Conservation (phyloP, 345 rosid genomes). For the Alliaria petiolata region DNA sequence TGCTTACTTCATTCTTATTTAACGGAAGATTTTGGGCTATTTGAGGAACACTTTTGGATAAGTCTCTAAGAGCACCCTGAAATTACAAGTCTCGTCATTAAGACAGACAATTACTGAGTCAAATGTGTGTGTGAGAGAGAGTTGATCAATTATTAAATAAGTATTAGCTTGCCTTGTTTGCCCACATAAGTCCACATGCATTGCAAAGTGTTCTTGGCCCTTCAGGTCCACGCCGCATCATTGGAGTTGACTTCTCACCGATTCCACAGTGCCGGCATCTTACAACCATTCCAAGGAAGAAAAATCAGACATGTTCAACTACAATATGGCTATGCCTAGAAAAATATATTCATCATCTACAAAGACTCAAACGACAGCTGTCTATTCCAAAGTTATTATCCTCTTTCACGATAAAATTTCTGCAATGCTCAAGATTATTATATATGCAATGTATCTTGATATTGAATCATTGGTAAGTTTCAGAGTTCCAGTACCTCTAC, state of each 20-base stretch:
- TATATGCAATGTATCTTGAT: too few species aligned
- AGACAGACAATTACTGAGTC: background rate
- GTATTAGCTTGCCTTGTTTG: slow-evolving; percentile 48
- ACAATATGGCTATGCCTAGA: background rate
- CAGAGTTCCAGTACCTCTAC: background rate
- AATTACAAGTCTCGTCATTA: slow-evolving; percentile 1
- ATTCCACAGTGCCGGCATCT: slow-evolving; percentile 66
- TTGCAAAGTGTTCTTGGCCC: slow-evolving; percentile 76
- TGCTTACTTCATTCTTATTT: slow-evolving; percentile 42
- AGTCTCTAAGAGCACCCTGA: slow-evolving; percentile 62
- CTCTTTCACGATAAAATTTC: background rate
- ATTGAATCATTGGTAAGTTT: background rate
- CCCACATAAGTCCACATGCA: slow-evolving; percentile 81
- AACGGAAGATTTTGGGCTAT: slow-evolving; percentile 33
- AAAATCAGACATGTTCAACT: background rate
- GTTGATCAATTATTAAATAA: background rate
- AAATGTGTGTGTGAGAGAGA: background rate
- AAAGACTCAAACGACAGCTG: background rate
- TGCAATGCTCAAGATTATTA: too few species aligned
- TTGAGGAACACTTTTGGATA: slow-evolving; percentile 51
- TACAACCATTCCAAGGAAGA: slow-evolving; percentile 13
- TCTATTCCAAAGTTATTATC: background rate
- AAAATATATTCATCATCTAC: background rate
- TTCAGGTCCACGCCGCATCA: slow-evolving; percentile 76
- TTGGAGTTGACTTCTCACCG: slow-evolving; percentile 57